These are phyloP conservation scores for Wickerhamomyces ciferrii DNA, from an alignment of 805 yeast genomes.

Conservation along the genomic window DNA sequence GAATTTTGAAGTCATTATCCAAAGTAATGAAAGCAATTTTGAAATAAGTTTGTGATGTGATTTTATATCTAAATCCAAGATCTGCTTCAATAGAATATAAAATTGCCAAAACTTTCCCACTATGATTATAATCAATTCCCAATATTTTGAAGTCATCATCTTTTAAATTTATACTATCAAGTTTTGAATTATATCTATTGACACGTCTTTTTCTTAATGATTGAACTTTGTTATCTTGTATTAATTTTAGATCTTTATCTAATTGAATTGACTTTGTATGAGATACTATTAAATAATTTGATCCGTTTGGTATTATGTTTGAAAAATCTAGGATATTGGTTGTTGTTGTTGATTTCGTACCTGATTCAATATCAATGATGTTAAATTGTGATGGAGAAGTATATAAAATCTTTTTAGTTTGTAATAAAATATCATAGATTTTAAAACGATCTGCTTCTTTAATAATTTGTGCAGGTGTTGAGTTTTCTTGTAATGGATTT, in stretches of 20 bases:
- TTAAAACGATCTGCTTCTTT: conserved; percentile 6
- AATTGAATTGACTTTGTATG: conserved; percentile 6
- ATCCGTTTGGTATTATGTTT: conserved; percentile 9
- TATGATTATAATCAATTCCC: conserved; percentile 14
- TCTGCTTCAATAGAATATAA: conserved; percentile 15
- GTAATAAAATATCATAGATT: conserved; percentile 12
- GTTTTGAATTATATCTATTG: conserved; percentile 15
- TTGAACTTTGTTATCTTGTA: conserved; percentile 8
- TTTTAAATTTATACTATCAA: conserved; percentile 20
- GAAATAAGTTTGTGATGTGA: conserved; percentile 15
- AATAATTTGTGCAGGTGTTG: background rate
- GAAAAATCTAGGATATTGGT: conserved; percentile 8
- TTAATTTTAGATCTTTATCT: background rate
- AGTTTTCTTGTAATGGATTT: conserved; percentile 2
- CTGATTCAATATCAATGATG: conserved; percentile 2
- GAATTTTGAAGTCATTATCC: background rate
- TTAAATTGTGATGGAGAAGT: conserved; percentile 8
- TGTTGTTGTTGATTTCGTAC: background rate
- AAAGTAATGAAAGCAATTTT: conserved; percentile 14
- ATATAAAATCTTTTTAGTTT: background rate
- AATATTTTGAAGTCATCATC: conserved; percentile 7
- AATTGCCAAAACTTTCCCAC: conserved; percentile 13
- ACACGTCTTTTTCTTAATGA: conserved; percentile 10
- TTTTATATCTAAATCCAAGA: conserved; percentile 16
- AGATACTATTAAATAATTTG: conserved; percentile 5